phyloP scores from a whole-genome alignment of 257 asterid genomes.

The Solanum piurae region DNA sequence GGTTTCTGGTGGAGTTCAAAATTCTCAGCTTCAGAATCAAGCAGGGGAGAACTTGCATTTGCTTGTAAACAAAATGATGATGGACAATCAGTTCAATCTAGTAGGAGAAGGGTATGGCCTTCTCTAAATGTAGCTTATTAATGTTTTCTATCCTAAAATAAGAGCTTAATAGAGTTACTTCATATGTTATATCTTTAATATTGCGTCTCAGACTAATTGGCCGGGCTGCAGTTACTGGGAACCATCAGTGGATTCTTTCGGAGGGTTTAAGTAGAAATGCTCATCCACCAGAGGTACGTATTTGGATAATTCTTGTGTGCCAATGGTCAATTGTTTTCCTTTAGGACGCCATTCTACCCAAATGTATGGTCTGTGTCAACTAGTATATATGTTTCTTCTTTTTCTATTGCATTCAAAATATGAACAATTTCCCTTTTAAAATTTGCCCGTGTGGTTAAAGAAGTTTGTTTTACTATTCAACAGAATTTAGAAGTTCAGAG shows the following conservation, averaged over 20 bases:
- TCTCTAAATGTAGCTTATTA: neutral
- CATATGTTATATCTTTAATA: neutral
- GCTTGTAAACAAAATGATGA: slow-evolving; percentile 85
- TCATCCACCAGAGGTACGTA: slow-evolving; percentile 68
- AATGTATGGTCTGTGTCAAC: neutral
- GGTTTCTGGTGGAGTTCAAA: slow-evolving; percentile 27
- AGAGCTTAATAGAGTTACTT: neutral
- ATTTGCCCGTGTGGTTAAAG: neutral
- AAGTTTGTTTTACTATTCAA: neutral
- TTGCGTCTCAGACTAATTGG: slow-evolving; percentile 63
- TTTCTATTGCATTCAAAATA: neutral
- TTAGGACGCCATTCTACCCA: neutral
- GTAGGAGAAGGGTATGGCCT: slow-evolving; percentile 78
- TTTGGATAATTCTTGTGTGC: neutral
- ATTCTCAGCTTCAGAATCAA: slow-evolving; percentile 12
- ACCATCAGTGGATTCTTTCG: slow-evolving; percentile 64
- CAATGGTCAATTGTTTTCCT: neutral
- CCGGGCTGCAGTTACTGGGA: slow-evolving; percentile 74
- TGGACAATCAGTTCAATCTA: slow-evolving; percentile 59
- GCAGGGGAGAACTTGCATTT: slow-evolving; percentile 41
- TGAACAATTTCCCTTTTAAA: neutral
- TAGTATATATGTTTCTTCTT: neutral
- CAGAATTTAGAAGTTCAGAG: neutral
- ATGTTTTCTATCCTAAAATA: neutral
- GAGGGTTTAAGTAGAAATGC: slow-evolving; percentile 33